Evolutionary conservation across 495 filamentous ascomycete species (phyloP).

Genomic region (Lasiosphaeria hispida): DNA sequence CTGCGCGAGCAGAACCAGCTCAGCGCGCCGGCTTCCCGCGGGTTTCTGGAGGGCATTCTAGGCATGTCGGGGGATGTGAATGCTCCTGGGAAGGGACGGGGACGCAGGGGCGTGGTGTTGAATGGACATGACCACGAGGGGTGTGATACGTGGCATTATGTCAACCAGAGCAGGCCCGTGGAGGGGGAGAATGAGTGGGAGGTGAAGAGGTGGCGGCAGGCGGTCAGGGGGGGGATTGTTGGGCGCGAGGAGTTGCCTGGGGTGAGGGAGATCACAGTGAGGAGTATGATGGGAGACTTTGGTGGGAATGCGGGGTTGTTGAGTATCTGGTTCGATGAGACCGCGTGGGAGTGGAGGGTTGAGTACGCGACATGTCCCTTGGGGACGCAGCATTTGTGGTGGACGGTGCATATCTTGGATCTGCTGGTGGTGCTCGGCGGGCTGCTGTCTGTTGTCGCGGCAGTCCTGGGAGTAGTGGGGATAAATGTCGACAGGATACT

Average conservation of each 20-base stretch:
- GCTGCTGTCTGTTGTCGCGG: conserved; percentile 28
- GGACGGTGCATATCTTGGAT: conserved; percentile 76
- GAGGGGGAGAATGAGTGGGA: conserved; percentile 41
- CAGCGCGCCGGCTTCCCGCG: conserved; percentile 59
- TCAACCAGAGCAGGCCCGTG: conserved; percentile 45
- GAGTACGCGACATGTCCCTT: conserved; percentile 73
- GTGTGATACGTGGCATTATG: conserved; percentile 82
- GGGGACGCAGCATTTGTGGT: conserved; percentile 92
- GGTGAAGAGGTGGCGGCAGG: conserved; percentile 42
- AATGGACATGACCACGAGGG: conserved; percentile 95
- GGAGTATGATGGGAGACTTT: conserved; percentile 98
- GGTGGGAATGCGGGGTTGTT: conserved; percentile 85
- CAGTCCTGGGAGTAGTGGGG: conserved; percentile 18
- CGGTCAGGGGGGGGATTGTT: conserved; percentile 27
- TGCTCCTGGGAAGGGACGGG: conserved; percentile 54
- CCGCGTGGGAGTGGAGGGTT: conserved; percentile 70
- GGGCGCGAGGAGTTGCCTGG: conserved; percentile 44
- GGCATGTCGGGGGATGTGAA: conserved; percentile 63
- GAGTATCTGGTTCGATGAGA: conserved; percentile 81
- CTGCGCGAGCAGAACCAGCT: conserved; percentile 92
- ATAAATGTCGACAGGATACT: conserved; percentile 23
- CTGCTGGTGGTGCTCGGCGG: conserved; percentile 49
- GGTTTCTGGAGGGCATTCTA: conserved; percentile 74
- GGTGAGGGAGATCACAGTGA: conserved; percentile 85
- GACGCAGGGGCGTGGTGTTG: conserved; percentile 66